Evolutionary conservation across 2,329 filamentous ascomycete genomes (phyloP).

Genomic region (Aspergillus ochraceus): DNA sequence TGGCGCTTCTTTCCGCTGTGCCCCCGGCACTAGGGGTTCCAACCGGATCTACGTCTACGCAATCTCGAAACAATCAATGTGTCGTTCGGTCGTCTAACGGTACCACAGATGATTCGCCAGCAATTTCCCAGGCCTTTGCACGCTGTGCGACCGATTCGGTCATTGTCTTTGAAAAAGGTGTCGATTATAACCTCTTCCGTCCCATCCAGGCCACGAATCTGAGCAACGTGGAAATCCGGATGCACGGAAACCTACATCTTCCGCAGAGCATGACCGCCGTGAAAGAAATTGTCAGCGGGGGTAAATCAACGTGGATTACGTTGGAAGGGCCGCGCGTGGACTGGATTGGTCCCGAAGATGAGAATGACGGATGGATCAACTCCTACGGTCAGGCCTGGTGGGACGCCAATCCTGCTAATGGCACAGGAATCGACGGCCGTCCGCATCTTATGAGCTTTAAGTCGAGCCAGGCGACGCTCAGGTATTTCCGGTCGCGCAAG

Average conservation of each 20-base stretch:
- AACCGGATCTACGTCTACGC: too few relatives aligned
- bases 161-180: slow-evolving; percentile 42
- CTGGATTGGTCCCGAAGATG: slow-evolving; percentile 34
- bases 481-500: slow-evolving; percentile 45
- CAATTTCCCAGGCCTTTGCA: slow-evolving; percentile 38
- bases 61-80: slow-evolving; percentile 15
- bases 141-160: slow-evolving; percentile 33
- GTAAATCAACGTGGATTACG: slow-evolving; percentile 39
- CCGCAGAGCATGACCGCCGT: slow-evolving; percentile 42
- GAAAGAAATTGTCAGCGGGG: slow-evolving; percentile 36
- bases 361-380: slow-evolving; percentile 47
- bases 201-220: slow-evolving; percentile 43
- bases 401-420: slow-evolving; percentile 43
- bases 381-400: slow-evolving; percentile 50
- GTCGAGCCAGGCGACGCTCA: slow-evolving; percentile 36
- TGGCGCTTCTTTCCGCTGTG: neutral
- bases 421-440: slow-evolving; percentile 39
- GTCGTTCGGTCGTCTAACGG: slow-evolving; percentile 35
- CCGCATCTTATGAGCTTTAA: slow-evolving; percentile 45
- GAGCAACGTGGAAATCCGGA: slow-evolving; percentile 44
- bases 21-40: neutral
- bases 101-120: slow-evolving; percentile 41
- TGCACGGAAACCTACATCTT: slow-evolving; percentile 47
- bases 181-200: slow-evolving; percentile 45
- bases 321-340: slow-evolving; percentile 28